A percentile compares a stretch with the other conserved stretches of the same genome.
These are phyloP conservation scores for Mangifera indica DNA, from an alignment of 345 rosid species.

Conservation along the genomic window DNA sequence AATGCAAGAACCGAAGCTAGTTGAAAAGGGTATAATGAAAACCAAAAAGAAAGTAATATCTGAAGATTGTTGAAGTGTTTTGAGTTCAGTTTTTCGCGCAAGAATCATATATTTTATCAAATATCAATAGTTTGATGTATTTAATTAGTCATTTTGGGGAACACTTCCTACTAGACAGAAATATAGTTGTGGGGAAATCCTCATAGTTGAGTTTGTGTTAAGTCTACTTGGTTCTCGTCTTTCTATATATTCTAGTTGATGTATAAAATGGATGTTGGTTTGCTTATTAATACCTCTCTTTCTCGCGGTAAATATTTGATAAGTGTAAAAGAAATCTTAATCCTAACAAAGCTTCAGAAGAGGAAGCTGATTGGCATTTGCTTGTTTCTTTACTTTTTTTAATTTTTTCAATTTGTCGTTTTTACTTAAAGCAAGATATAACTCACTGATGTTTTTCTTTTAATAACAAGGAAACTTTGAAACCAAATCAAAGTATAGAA, in stretches of 20 bases:
- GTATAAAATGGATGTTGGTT: slow-evolving; percentile 44
- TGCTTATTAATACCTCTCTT: slow-evolving; percentile 25
- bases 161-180: slow-evolving; percentile 12
- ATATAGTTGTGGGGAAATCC: slow-evolving; percentile 17
- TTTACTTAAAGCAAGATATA: no score
- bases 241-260: slow-evolving; percentile 17
- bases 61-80: slow-evolving; percentile 14
- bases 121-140: slow-evolving; percentile 31
- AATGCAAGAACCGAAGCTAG: slow-evolving; percentile 43
- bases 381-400: no score
- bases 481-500: no score
- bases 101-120: slow-evolving; percentile 18
- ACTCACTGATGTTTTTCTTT: no score
- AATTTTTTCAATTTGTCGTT: no score
- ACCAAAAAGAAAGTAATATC: slow-evolving; percentile 7
- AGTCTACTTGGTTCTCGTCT: slow-evolving; percentile 14
- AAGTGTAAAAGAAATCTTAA: no score
- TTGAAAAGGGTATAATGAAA: slow-evolving; percentile 6
- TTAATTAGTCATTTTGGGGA: slow-evolving; percentile 14
- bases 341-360: not conserved
- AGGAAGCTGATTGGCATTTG: not conserved
- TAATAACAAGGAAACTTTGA: no score
- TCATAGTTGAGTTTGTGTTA: slow-evolving; percentile 21
- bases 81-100: slow-evolving; percentile 21
- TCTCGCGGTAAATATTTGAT: no score